phyloP scores from a whole-genome alignment of 2,329 filamentous ascomycete genomes.

The Dothistroma pini region DNA sequence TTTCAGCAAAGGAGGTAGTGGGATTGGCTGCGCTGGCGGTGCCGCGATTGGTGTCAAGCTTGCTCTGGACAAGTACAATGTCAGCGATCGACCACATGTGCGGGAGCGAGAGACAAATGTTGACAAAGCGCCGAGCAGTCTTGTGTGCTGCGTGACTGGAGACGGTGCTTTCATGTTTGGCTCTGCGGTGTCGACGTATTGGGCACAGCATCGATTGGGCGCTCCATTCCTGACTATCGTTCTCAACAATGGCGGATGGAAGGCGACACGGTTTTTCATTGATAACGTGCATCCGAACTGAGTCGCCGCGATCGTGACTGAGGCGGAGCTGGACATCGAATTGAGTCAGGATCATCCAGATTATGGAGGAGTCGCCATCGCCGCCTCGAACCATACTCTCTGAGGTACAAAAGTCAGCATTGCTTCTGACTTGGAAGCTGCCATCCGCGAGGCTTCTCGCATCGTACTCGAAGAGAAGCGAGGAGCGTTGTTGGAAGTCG shows the following conservation, averaged over 20 bases:
- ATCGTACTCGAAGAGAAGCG: constrained; percentile 12
- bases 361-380: constrained; percentile 18
- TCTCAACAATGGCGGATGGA: constrained; percentile 25
- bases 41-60: constrained; percentile 22
- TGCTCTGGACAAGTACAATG: constrained; percentile 13
- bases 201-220: constrained; percentile 9
- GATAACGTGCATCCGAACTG: constrained; percentile 22
- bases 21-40: constrained; percentile 22
- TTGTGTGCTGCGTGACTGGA: constrained; percentile 14
- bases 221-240: constrained; percentile 21
- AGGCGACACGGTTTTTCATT: constrained; percentile 16
- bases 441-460: neutral
- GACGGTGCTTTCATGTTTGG: constrained; percentile 18
- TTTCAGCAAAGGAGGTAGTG: constrained; percentile 22
- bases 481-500: constrained; percentile 12
- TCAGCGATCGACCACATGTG: constrained; percentile 7
- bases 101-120: neutral
- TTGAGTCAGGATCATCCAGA: constrained; percentile 16
- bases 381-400: constrained; percentile 9
- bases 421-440: constrained; percentile 8
- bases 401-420: constrained; percentile 9
- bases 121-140: neutral
- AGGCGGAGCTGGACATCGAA: constrained; percentile 18
- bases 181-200: constrained; percentile 13
- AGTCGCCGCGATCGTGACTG: constrained; percentile 10